Base-by-base conservation (phyloP, 2,329 filamentous ascomycete species). In the Penicillium sp. region DNA sequence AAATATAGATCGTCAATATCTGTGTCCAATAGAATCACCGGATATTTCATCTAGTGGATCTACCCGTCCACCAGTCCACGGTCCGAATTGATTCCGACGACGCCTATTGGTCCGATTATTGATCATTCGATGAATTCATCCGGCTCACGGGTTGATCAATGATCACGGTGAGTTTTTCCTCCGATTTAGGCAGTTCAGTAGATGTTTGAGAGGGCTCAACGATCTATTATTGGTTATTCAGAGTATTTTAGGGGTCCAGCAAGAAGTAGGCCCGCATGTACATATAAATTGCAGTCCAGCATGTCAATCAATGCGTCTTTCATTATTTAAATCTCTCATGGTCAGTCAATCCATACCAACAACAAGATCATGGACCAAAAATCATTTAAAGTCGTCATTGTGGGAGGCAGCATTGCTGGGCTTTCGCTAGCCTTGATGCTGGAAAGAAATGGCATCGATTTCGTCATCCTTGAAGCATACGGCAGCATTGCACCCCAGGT, bases 381-480 rank as follows among this genome's bases (percentile, higher is more conserved):
- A 5, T 34, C 50, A 3, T 65, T 64, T 36, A 62, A 63, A 55
- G 72, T 81, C 23, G 64, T 82, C 50, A 81, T 83, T 45, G 76
- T 69, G 0, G 81, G 81, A 29, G 81, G 78, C 13, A 74, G 78
- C 50, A 67, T 83, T 21, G 70, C 76, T 1, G 82, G 81, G 5
- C 68, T 82, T 0, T 68, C 76, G 0, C 64, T 81, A 8, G 78
- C 79, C 5, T 72, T 76, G 38, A 73, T 76, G 61, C 73, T 84
- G 3, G 74, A 82, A 50, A 68, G 68, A 38, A 66, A 74, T 27
- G 69, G 66, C 34, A 76, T 84, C 51, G 76, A 82, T 53, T 83
- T 77, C 59, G 56, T 80, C 1, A 56, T 84, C 11, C 50, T 60
- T 10, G 82, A 84, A 59, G 65, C 67, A 0, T 68, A 77, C 45